Evolutionary conservation across 257 asterid genomes (phyloP).

Genomic region (Lavandula angustifolia): DNA sequence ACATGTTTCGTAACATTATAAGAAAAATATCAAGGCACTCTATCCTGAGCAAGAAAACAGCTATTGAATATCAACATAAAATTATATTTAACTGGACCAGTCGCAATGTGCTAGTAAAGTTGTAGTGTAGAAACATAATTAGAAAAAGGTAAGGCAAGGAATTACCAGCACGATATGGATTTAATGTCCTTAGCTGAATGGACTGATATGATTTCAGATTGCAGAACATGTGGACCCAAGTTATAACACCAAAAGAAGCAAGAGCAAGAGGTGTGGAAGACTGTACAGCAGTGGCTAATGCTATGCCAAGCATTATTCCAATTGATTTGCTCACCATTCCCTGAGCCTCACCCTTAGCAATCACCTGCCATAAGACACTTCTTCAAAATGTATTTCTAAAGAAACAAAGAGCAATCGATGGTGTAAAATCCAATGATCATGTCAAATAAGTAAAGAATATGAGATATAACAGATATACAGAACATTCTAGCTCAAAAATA

Average conservation of each 20-base stretch:
- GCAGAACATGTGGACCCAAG: conserved; percentile 99
- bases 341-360: conserved; percentile 99
- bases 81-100: conserved; percentile 10
- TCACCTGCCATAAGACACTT: conserved; percentile 59
- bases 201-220: conserved; percentile 95
- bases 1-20: conserved; percentile 1
- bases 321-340: conserved; percentile 99
- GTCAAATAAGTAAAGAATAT: conserved; percentile 4
- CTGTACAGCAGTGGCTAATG: conserved; percentile 68
- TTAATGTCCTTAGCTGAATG: conserved; percentile 93
- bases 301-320: conserved; percentile 93
- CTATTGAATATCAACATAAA: conserved; percentile 5
- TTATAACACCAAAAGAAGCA: conserved; percentile 74
- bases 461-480: conserved; percentile 5
- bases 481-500: conserved; percentile 7
- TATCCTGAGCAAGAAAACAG: background rate
- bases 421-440: conserved; percentile 21
- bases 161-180: conserved; percentile 97
- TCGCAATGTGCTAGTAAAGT: conserved; percentile 17
- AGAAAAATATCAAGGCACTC: background rate
- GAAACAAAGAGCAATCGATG: conserved; percentile 12
- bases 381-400: conserved; percentile 26
- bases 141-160: conserved; percentile 33
- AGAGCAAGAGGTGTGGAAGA: conserved; percentile 90
- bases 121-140: conserved; percentile 15